phyloP scores from a whole-genome alignment of 345 rosid species.

The Chamaenerion angustifolium region DNA sequence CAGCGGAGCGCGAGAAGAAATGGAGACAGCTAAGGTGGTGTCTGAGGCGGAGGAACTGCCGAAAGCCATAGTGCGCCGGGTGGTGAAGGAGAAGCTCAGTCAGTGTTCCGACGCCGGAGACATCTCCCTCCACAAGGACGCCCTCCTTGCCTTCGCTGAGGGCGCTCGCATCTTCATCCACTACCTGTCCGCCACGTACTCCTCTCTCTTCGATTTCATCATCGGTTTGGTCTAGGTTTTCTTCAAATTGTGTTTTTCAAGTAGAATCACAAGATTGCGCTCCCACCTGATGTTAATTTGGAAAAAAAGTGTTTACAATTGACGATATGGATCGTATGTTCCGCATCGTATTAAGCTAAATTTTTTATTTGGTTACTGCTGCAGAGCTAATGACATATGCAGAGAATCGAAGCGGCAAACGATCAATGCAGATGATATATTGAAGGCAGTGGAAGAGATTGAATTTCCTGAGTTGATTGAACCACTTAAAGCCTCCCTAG shows the following conservation, averaged over 20 bases:
- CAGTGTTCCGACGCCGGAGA: conserved; percentile 57
- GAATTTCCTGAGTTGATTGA: conserved; percentile 42
- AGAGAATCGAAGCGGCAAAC: conserved; percentile 64
- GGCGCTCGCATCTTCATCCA: conserved; percentile 68
- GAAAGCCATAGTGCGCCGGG: conserved; percentile 69
- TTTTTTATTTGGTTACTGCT: background rate
- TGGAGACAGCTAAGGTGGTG: conserved; percentile 15
- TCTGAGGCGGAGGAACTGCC: conserved; percentile 83
- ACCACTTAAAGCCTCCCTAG: conserved; percentile 49
- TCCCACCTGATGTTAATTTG: background rate
- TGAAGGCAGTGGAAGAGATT: conserved; percentile 45
- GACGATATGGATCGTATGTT: background rate
- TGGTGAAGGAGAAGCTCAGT: conserved; percentile 75
- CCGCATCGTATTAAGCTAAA: background rate
- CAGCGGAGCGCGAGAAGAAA: background rate
- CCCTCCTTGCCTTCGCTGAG: conserved; percentile 55
- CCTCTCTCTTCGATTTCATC: background rate
- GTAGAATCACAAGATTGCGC: background rate
- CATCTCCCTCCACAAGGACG: conserved; percentile 41
- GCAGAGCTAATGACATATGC: conserved; percentile 60
- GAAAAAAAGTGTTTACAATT: background rate
- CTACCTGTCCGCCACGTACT: conserved; percentile 60
- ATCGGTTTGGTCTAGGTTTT: conserved; percentile 10
- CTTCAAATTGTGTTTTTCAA: too few species aligned
- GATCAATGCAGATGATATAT: conserved; percentile 44